phyloP scores from a whole-genome alignment of 1,139 yeast species.

The Sporopachydermia cereana region DNA sequence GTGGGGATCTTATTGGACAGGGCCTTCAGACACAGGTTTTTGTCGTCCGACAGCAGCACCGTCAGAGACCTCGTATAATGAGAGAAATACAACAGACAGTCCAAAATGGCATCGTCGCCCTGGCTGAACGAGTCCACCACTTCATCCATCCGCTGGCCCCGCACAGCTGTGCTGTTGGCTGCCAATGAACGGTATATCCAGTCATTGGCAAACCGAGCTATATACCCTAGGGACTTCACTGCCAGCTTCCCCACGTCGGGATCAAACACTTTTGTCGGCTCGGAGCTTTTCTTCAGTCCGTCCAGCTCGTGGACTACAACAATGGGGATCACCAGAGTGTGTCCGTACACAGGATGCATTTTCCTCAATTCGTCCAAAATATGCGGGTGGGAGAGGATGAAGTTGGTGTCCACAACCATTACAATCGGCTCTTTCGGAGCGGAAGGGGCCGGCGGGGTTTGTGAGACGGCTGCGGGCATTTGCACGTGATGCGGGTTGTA shows the following conservation, averaged over 20 bases:
- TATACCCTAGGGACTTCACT: constrained; percentile 34
- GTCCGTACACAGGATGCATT: constrained; percentile 31
- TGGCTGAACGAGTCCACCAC: constrained; percentile 29
- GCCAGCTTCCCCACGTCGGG: constrained; percentile 2
- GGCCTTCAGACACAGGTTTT: constrained; percentile 71
- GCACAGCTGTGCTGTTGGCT: constrained; percentile 34
- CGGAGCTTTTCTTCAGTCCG: constrained; percentile 47
- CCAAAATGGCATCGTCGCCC: constrained; percentile 78
- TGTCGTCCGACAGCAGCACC: constrained; percentile 67
- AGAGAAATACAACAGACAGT: constrained; percentile 64
- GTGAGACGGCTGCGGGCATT: background rate
- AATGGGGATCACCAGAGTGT: constrained; percentile 52
- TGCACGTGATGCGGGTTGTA: background rate
- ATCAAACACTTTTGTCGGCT: constrained; percentile 8
- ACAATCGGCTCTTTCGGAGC: constrained; percentile 8
- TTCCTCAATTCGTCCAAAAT: constrained; percentile 39
- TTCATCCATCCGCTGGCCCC: constrained; percentile 57
- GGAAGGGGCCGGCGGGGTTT: too few relatives aligned
- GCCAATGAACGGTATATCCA: constrained; percentile 69
- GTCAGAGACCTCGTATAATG: constrained; percentile 34
- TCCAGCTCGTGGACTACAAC: constrained; percentile 69
- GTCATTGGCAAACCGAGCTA: constrained; percentile 66
- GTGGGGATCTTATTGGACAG: constrained; percentile 56
- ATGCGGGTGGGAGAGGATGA: constrained; percentile 51
- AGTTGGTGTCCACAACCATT: constrained; percentile 69